Evolutionary conservation across 176 grass and related monocot genomes (phyloP), one percentile per base, ranked within the genome.

Genomic region (Ensete glaucum): DNA sequence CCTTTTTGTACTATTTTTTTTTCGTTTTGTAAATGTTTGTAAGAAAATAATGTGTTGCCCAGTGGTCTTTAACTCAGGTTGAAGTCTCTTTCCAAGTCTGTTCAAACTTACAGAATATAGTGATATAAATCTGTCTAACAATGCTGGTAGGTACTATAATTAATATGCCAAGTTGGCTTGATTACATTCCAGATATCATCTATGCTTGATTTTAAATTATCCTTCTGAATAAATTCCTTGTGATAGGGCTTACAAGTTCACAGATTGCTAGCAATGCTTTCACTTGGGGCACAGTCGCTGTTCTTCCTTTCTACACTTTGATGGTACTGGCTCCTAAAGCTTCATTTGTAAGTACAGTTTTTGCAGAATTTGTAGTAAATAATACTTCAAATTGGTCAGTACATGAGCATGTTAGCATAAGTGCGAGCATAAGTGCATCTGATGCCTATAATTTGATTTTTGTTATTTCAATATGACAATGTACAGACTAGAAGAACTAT

Each of bases 281-380:
- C 88, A 99, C 96, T 53, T 75, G 83, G 66, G 96, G 88, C 82
- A 95, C 96, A 34, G 56, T 89, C 77, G 86, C 88, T 67, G 96
- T 99, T 48, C 91, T 99, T 81, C 96, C 96, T 1, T 99, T 95
- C 84, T 99, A 95, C 81, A 89, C 96, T 23, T 88, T 99, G 67
- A 99, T 99, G 96, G 85, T 99, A 78, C 75, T 91, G 60, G 96
- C 96, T 25, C 96, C 96, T 62, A 95, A 95, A 69, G 81, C 96
- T 74, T 72, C 74, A 64, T 20, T 95, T 24, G 96, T 99, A 83
- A 89, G 96, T 67, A 19, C 58, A 54, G 9, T 48, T 34, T 43
- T 67, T 78, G 53, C 12, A 76, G 54, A 9, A 6, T 43, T 43
- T 69, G 17, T 29, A 9, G 8, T 16, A 50, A 54, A 73, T 25